These are phyloP conservation scores for Colletotrichum limetticola DNA, from an alignment of 2,329 filamentous ascomycete genomes.

Conservation along the genomic window DNA sequence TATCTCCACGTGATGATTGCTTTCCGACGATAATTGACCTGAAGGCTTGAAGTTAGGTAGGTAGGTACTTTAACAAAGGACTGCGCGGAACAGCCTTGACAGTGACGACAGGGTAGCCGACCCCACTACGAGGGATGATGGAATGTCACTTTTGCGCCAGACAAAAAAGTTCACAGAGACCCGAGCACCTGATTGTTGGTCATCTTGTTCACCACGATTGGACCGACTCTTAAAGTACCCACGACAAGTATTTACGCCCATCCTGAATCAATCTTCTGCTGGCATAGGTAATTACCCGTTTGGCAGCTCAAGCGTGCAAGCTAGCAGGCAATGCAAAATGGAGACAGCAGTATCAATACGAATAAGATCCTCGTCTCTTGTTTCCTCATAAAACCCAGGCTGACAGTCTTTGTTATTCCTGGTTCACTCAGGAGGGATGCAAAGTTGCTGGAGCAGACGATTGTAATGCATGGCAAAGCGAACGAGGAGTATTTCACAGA, in stretches of 20 bases:
- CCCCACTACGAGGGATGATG: too few species aligned
- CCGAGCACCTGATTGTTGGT: too few species aligned
- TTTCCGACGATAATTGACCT: fast-evolving
- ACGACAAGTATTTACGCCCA: neutral
- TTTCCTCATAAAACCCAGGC: neutral
- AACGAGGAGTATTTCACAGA: neutral
- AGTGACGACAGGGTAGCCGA: neutral
- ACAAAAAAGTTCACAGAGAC: too few species aligned
- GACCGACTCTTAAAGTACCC: neutral
- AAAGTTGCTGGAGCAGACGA: neutral
- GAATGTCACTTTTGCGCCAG: neutral
- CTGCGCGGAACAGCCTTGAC: neutral
- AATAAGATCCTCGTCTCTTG: neutral
- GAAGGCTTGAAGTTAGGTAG: too few species aligned
- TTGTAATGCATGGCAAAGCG: neutral
- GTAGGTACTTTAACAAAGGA: too few species aligned
- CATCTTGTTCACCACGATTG: neutral
- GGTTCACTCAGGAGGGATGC: neutral
- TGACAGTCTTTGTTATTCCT: neutral
- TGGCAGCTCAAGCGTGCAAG: neutral
- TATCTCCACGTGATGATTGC: conserved; percentile 16
- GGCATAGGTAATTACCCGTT: neutral
- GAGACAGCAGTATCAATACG: neutral
- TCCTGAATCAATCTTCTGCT: neutral
- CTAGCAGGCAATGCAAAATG: neutral